Base-by-base conservation (phyloP, 2,329 filamentous ascomycete genomes). In the Neonectria neomacrospora region DNA sequence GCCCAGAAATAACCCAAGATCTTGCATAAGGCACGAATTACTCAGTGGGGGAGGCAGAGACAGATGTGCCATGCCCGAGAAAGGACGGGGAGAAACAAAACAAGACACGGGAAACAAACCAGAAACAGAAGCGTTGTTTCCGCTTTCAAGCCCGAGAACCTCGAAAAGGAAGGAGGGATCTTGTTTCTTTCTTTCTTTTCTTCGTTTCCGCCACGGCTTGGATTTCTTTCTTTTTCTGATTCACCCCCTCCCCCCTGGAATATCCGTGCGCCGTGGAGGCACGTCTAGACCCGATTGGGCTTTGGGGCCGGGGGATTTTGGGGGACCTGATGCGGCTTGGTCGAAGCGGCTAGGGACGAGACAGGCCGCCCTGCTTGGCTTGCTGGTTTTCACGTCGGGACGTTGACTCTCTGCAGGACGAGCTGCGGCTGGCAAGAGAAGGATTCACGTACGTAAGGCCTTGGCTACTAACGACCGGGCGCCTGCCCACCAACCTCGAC, bases 251-350 rank as follows among this genome's bases (percentile, higher is more conserved):
- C 3, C 28, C n/a, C 18, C 26, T 26, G 39, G 11, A 45, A n/a
- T 16, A 18, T 12, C 20, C 26, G n/a, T 26, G 41, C 23, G 42
- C 37, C 23, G 22, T 37, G 37, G 41, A 37, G 28, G 30, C 30
- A n/a, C 12, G 39, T 32, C 59, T 62, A 62, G 39, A 28, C 59
- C 32, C 12, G 30, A 62, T 57, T 62, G 28, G 54, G 53, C 32
- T 32, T 50, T 23, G 48, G 47, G 53, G 22, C 47, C 47, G 53
- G 47, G 47, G 39, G 57, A 14, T 39, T 47, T 52, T 39, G 50
- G 8, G 30, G 47, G 32, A 34, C 41, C 37, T 42, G 34, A 48
- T n/a, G n/a, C n/a, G 56, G 28, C 51, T 39, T 32, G 18, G 47
- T 14, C 5, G 48, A 28, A 28, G 30, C 28, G 55, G 47, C 45